These are phyloP conservation scores for Phylloporus scabripes DNA, from an alignment of 768 basidiomycete species.

Conservation along the genomic window DNA sequence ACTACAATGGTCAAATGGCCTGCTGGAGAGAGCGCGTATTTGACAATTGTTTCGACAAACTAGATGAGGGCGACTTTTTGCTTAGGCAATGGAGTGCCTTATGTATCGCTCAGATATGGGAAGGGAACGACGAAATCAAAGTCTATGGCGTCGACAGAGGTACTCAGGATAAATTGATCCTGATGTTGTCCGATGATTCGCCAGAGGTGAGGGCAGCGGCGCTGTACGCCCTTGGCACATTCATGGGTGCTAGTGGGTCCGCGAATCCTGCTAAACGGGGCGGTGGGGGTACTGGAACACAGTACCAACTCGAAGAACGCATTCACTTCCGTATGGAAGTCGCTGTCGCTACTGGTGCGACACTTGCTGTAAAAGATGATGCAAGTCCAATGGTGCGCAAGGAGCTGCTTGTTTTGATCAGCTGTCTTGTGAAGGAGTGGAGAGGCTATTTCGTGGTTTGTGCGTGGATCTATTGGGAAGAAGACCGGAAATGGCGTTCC, in stretches of 20 bases:
- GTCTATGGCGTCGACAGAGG: slow-evolving; percentile 72
- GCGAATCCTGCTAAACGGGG: slow-evolving; percentile 60
- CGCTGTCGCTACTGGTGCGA: slow-evolving; percentile 83
- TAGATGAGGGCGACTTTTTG: slow-evolving; percentile 88
- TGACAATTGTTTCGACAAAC: slow-evolving; percentile 76
- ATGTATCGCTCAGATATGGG: slow-evolving; percentile 95
- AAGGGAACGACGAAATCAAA: slow-evolving; percentile 85
- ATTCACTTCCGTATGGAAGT: slow-evolving; percentile 87
- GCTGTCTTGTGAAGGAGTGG: slow-evolving; percentile 94
- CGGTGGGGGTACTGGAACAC: slow-evolving; percentile 83
- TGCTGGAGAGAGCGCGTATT: slow-evolving; percentile 81
- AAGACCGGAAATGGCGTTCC: slow-evolving; percentile 64
- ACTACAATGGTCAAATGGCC: slow-evolving; percentile 78
- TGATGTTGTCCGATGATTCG: slow-evolving; percentile 76
- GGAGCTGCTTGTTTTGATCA: slow-evolving; percentile 86
- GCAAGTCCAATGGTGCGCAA: slow-evolving; percentile 96
- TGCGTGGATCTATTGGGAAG: slow-evolving; percentile 95
- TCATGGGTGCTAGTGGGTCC: slow-evolving; percentile 85
- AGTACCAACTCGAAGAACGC: slow-evolving; percentile 67
- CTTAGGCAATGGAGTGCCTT: slow-evolving; percentile 92
- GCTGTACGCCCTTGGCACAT: slow-evolving; percentile 86
- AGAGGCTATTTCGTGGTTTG: slow-evolving; percentile 93
- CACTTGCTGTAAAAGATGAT: slow-evolving; percentile 86
- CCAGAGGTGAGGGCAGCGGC: slow-evolving; percentile 92
- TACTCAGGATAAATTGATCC: slow-evolving; percentile 78